Percentiles rank a stretch among this genome's conserved stretches.
These are phyloP conservation scores for Globisporangium alternatum DNA, from an alignment of 352 stramenopile species.

Conservation along the genomic window DNA sequence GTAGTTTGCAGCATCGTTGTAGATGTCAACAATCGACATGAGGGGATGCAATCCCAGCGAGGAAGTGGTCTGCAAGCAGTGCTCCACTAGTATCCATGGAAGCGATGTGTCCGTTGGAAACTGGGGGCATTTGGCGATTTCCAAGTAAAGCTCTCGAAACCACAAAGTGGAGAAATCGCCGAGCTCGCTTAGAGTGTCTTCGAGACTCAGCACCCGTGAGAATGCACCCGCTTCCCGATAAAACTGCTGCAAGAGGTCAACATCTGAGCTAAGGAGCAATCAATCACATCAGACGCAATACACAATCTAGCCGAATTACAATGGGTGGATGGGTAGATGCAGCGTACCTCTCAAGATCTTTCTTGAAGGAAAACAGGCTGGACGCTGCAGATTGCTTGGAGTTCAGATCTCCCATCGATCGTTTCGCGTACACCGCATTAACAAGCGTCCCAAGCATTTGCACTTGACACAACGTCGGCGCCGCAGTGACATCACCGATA, in stretches of 20 bases:
- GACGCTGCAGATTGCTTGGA: constrained; percentile 32
- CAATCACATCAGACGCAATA: background rate
- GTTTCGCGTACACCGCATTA: constrained; percentile 61
- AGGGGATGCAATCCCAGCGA: constrained; percentile 27
- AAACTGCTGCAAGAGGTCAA: constrained; percentile 52
- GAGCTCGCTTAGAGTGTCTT: constrained; percentile 41
- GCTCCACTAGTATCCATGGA: constrained; percentile 76
- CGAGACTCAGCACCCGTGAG: constrained; percentile 49
- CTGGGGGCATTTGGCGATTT: constrained; percentile 61
- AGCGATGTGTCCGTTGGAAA: constrained; percentile 83
- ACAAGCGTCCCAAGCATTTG: constrained; percentile 52
- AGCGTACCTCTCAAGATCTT: constrained; percentile 72
- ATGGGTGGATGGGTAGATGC: background rate
- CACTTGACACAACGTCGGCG: constrained; percentile 40
- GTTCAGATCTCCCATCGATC: constrained; percentile 58
- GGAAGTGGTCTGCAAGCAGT: constrained; percentile 34
- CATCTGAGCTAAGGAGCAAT: constrained; percentile 42
- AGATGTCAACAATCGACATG: constrained; percentile 72
- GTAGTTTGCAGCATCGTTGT: constrained; percentile 74
- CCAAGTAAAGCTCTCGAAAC: constrained; percentile 81
- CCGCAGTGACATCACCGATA: constrained; percentile 25
- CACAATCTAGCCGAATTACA: background rate
- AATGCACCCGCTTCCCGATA: constrained; percentile 51
- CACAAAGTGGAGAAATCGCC: constrained; percentile 73
- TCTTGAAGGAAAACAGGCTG: constrained; percentile 62